Conservation (phyloP, 2,329 filamentous ascomycete genomes). For the Tricladium varicosporioides region DNA sequence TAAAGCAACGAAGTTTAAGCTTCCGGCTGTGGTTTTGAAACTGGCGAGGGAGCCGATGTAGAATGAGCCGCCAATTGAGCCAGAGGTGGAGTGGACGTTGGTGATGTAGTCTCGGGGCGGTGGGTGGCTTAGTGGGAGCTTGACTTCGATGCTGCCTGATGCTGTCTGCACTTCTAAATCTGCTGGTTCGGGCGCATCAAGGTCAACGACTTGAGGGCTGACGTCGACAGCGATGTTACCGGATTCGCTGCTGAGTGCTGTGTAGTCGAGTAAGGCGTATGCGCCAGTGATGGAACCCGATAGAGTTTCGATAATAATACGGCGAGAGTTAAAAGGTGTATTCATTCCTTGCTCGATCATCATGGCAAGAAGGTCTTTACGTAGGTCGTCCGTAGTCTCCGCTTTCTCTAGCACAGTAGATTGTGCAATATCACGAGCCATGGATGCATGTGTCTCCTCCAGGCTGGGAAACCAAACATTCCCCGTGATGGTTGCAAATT, state of each 20-base stretch:
- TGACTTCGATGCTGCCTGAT: constrained; percentile 26
- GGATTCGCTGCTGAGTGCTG: constrained; percentile 23
- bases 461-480: constrained; percentile 24
- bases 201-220: constrained; percentile 20
- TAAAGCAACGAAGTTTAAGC: constrained; percentile 20
- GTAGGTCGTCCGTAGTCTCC: not conserved
- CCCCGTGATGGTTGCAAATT: constrained; percentile 24
- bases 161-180: constrained; percentile 24
- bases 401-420: not conserved
- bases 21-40: constrained; percentile 25
- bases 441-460: not conserved
- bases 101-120: constrained; percentile 32
- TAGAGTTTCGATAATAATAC: constrained; percentile 26
- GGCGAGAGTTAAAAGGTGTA: constrained; percentile 16
- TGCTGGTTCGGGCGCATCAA: constrained; percentile 26
- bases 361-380: no score
- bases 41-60: constrained; percentile 24
- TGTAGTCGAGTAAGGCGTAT: constrained; percentile 31
- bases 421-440: constrained; percentile 2
- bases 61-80: constrained; percentile 25
- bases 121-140: constrained; percentile 21
- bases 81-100: constrained; percentile 24
- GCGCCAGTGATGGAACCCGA: constrained; percentile 28
- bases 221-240: constrained; percentile 24
- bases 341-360: no score